These are phyloP conservation scores for Zelonia costaricensis DNA, from an alignment of 208 protist genomes.

Conservation along the genomic window DNA sequence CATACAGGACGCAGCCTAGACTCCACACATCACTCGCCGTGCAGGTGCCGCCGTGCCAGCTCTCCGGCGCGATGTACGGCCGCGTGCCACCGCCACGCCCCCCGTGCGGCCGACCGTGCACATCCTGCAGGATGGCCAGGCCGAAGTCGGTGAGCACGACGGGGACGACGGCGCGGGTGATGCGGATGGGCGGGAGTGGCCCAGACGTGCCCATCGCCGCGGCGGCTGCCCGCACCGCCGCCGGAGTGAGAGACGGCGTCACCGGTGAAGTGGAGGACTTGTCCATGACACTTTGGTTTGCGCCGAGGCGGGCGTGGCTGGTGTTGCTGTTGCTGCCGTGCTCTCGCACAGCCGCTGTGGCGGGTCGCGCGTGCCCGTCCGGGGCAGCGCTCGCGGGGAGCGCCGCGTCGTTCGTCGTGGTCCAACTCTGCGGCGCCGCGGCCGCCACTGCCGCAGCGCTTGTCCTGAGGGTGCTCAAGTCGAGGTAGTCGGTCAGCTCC, in stretches of 20 bases:
- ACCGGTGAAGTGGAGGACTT: not conserved
- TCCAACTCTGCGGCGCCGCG: not conserved
- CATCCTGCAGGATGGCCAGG: slow-evolving; percentile 61
- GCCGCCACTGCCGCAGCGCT: not conserved
- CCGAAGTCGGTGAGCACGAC: slow-evolving; percentile 89
- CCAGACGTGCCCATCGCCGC: not conserved
- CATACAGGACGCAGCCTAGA: slow-evolving; percentile 86
- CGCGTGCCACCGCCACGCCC: slow-evolving; percentile 67
- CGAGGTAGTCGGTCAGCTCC: slow-evolving; percentile 24
- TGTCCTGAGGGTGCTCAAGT: no score
- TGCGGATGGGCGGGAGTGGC: slow-evolving; percentile 25
- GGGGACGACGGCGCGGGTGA: slow-evolving; percentile 54
- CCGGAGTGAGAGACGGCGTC: slow-evolving; percentile 1
- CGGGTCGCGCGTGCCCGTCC: no score
- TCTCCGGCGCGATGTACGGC: slow-evolving; percentile 86
- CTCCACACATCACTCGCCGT: slow-evolving; percentile 86
- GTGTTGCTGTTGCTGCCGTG: not conserved
- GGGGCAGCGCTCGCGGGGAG: no score
- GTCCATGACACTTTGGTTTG: not conserved
- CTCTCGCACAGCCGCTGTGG: no score
- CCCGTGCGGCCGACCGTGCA: slow-evolving; percentile 5
- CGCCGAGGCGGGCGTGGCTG: not conserved
- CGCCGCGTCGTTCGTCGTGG: not conserved
- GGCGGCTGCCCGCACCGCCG: not conserved
- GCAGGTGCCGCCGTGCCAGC: slow-evolving; percentile 55